Conservation (phyloP, 2,329 filamentous ascomycete species). For the Diplodia intermedia region DNA sequence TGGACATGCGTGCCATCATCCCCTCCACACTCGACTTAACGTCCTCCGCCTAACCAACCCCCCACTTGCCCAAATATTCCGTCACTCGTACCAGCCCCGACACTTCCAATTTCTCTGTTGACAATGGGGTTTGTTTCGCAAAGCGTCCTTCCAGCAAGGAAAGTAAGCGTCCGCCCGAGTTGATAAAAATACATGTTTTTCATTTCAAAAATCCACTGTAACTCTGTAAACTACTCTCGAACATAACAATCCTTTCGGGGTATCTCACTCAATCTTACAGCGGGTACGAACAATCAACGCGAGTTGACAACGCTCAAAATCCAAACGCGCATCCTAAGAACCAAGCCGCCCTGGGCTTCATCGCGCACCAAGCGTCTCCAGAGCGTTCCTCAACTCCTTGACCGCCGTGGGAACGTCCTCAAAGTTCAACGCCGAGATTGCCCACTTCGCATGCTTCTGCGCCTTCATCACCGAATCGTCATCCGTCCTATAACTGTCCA, state of each 20-base stretch:
- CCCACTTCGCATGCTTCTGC: slow-evolving; percentile 96
- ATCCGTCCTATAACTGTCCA: slow-evolving; percentile 61
- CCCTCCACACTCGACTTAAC: too few relatives aligned
- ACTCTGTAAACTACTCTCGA: background rate
- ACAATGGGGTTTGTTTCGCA: too few relatives aligned
- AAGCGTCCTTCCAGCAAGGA: too few relatives aligned
- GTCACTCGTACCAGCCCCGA: too few relatives aligned
- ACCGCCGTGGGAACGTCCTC: slow-evolving; percentile 93
- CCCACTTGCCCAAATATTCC: too few relatives aligned
- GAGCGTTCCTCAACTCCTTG: slow-evolving; percentile 77
- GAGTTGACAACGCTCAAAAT: background rate
- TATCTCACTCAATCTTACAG: slow-evolving; percentile 26
- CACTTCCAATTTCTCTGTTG: too few relatives aligned
- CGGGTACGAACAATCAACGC: slow-evolving; percentile 3
- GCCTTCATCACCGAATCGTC: slow-evolving; percentile 76
- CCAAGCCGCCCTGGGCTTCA: slow-evolving; percentile 40
- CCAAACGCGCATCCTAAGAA: background rate
- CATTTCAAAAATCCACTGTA: background rate
- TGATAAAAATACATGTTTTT: background rate
- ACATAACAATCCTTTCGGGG: slow-evolving; percentile 12
- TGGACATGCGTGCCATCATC: too few relatives aligned
- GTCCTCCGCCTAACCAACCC: too few relatives aligned
- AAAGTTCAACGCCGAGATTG: slow-evolving; percentile 94
- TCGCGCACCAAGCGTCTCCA: slow-evolving; percentile 71
- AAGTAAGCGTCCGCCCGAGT: too few relatives aligned